Conservation (phyloP, 192 early-diverging fungal species). For the Rhizophagus sp. region DNA sequence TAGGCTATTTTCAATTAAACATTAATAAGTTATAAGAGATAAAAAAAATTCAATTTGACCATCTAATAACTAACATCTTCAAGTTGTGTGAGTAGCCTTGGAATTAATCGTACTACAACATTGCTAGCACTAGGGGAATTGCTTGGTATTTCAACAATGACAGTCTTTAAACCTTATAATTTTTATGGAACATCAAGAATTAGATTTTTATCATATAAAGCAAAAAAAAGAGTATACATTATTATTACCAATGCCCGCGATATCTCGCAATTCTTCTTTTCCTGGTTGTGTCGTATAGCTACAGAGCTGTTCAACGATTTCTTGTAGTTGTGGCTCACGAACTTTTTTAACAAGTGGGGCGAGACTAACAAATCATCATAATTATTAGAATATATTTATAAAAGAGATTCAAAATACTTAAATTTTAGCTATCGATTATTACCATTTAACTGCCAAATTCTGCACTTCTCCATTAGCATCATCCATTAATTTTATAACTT, state of each 20-base stretch:
- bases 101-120: conserved; percentile 66
- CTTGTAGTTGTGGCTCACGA: conserved; percentile 64
- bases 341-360: conserved; percentile 77
- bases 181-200: too few relatives aligned
- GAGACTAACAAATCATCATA: conserved; percentile 48
- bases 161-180: conserved; percentile 62
- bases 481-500: conserved; percentile 60
- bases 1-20: conserved; percentile 32
- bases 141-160: conserved; percentile 70
- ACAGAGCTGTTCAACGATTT: conserved; percentile 73
- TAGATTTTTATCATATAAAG: not conserved
- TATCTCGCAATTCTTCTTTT: conserved; percentile 74
- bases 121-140: conserved; percentile 48
- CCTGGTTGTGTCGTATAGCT: conserved; percentile 53
- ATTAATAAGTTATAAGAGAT: not conserved
- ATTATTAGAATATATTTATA: not conserved
- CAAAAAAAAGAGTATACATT: not conserved
- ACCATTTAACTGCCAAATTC: conserved; percentile 74
- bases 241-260: conserved; percentile 75
- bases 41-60: not conserved
- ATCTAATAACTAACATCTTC: conserved; percentile 48
- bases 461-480: conserved; percentile 89
- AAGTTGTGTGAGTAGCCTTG: conserved; percentile 64
- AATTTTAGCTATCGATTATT: conserved; percentile 21
- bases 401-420: not conserved